Evolutionary conservation across 768 basidiomycete species (phyloP).

Genomic region (Tephrocybe sp.): DNA sequence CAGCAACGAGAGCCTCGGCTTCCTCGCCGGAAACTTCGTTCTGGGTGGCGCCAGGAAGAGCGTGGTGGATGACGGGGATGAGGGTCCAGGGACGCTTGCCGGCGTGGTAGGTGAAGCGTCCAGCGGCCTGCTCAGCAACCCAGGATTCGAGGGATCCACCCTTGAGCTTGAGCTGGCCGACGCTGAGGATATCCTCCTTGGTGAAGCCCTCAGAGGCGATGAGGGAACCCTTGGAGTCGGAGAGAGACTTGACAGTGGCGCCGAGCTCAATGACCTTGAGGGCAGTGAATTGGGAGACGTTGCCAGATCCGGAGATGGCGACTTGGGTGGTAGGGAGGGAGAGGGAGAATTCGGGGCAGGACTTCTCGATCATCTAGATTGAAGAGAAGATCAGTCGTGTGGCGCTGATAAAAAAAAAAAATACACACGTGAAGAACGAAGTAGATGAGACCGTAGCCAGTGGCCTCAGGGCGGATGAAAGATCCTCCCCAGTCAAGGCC

Average conservation of each 20-base stretch:
- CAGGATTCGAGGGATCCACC: constrained; percentile 45
- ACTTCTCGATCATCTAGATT: constrained; percentile 56
- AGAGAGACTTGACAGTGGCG: constrained; percentile 67
- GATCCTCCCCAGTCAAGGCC: constrained; percentile 71
- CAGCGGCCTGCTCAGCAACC: constrained; percentile 27
- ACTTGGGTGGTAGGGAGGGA: constrained; percentile 46
- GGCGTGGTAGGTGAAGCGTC: constrained; percentile 50
- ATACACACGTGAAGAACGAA: constrained; percentile 66
- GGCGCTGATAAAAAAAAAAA: background rate
- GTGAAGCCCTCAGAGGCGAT: constrained; percentile 61
- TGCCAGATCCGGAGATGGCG: constrained; percentile 66
- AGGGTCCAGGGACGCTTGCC: constrained; percentile 70
- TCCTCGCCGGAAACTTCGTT: constrained; percentile 71
- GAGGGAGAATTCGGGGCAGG: constrained; percentile 58
- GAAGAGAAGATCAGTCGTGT: background rate
- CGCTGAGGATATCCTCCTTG: constrained; percentile 49
- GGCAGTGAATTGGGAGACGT: constrained; percentile 76
- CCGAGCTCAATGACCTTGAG: constrained; percentile 79
- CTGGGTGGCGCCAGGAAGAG: constrained; percentile 71
- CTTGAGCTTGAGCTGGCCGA: constrained; percentile 55
- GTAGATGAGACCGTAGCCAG: constrained; percentile 76
- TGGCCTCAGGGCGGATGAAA: constrained; percentile 73
- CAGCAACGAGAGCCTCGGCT: constrained; percentile 67
- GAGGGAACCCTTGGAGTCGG: constrained; percentile 73
- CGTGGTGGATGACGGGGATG: constrained; percentile 61